A percentile compares a stretch with the other conserved stretches of the same genome.
phyloP scores from a whole-genome alignment of 805 yeast species.

The Candida sithepensis region DNA sequence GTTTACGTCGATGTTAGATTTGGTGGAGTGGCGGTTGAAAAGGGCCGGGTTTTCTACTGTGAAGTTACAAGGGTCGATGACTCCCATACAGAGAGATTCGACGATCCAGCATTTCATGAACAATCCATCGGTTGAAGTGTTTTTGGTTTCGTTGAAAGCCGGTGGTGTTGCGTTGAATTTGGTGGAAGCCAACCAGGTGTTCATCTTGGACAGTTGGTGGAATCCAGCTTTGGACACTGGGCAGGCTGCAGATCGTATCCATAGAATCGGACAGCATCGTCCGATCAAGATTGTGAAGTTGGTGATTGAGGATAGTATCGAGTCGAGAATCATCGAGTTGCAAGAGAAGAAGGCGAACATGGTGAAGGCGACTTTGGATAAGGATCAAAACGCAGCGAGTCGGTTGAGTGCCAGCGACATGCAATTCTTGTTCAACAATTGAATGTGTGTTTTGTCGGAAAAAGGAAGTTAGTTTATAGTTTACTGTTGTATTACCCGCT shows the following conservation, averaged over 20 bases:
- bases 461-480: no score
- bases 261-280: conserved; percentile 92
- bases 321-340: conserved; percentile 88
- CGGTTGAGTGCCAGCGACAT: conserved; percentile 89
- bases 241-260: conserved; percentile 96
- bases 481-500: no score
- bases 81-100: conserved; percentile 91
- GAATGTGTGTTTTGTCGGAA: no score
- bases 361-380: conserved; percentile 95
- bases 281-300: conserved; percentile 91
- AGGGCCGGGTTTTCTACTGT: conserved; percentile 95
- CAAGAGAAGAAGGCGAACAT: conserved; percentile 97
- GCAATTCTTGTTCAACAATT: conserved; percentile 90
- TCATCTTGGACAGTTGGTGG: conserved; percentile 98
- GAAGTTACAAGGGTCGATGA: conserved; percentile 93
- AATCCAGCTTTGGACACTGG: conserved; percentile 95
- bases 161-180: conserved; percentile 98
- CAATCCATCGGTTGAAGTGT: conserved; percentile 87
- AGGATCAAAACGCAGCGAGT: conserved; percentile 87
- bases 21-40: conserved; percentile 92
- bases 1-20: conserved; percentile 92
- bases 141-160: conserved; percentile 91
- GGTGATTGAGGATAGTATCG: conserved; percentile 95
- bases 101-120: conserved; percentile 91
- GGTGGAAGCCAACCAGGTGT: conserved; percentile 96